Evolutionary conservation across 306 rosid species (phyloP), one percentile per base, ranked within the genome.

Genomic region (Pterocarpus macrocarpus): DNA sequence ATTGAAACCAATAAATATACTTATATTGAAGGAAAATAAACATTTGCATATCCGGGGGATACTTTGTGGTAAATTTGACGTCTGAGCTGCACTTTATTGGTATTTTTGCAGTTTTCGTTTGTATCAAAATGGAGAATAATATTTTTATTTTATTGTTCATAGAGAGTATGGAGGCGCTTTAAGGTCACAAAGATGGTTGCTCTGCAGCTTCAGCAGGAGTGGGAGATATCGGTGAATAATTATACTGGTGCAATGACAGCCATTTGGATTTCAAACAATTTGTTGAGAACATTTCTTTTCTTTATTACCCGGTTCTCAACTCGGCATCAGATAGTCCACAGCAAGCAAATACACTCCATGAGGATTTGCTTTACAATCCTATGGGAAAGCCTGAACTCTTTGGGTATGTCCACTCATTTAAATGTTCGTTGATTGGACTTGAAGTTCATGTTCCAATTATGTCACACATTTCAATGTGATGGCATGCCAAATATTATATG

Each of bases 151-250:
- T 82, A 38, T 77, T 71, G 57, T 69, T 69, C 45, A 38, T 78
- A 95, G 99, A 93, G 95, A 86, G 95, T 93, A 35, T 95, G 97
- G 99, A 92, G 94, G 90, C 85, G 97, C 80, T 90, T 76, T 85
- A 85, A 83, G 86, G 93, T 73, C 74, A 80, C 88, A 33, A 87
- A 79, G 80, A 72, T 41, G 80, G 92, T 62, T 69, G 91, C 97
- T 28, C 59, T 78, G 87, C 85, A 87, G 89, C 84, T 89, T 76
- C 97, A 86, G 81, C 92, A 88, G 78, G 92, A 90, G 73, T 95
- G 99, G 99, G 97, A 95, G 76, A 76, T 73, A 43, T 75, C 71
- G 65, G 78, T 88, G 91, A 87, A 83, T 49, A 50, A 49, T 78
- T 73, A 75, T 73, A 69, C 79, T 80, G 90, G 87, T 76, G 79